Conservation (phyloP, 768 basidiomycete species). For the Cystobasidium tubakii region DNA sequence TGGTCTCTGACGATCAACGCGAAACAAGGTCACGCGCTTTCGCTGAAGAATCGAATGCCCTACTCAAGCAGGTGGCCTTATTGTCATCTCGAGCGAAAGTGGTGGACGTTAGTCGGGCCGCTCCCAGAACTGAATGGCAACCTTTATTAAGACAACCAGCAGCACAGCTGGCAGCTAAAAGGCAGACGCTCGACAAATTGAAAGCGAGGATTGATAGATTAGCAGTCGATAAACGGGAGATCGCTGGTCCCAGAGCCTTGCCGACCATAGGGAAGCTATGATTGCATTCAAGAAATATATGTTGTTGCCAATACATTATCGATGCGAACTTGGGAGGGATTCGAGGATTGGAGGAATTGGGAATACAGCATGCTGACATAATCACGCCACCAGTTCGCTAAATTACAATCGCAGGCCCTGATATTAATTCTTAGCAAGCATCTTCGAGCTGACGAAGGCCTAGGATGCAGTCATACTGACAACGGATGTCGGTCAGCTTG, state of each 20-base stretch:
- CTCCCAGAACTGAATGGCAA: slow-evolving; percentile 16
- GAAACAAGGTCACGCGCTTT: slow-evolving; percentile 50
- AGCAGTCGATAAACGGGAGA: slow-evolving; percentile 6
- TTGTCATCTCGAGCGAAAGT: slow-evolving; percentile 77
- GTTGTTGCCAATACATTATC: background rate
- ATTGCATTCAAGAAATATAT: background rate
- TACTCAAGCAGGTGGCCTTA: slow-evolving; percentile 82
- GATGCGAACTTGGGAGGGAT: too few species aligned
- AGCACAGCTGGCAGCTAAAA: slow-evolving; percentile 42
- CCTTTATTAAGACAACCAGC: slow-evolving; percentile 35
- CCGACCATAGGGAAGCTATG: background rate
- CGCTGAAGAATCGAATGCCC: slow-evolving; percentile 70
- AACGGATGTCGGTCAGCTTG: too few species aligned
- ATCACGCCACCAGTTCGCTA: too few species aligned
- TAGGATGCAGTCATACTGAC: too few species aligned
- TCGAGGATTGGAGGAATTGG: too few species aligned
- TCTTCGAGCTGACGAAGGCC: too few species aligned
- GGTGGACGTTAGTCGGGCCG: slow-evolving; percentile 60
- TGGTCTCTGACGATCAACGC: slow-evolving; percentile 10
- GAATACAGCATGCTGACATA: too few species aligned
- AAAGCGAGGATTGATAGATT: slow-evolving; percentile 28
- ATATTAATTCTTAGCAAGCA: too few species aligned
- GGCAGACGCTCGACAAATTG: slow-evolving; percentile 30
- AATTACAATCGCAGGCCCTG: too few species aligned
- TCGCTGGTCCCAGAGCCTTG: background rate